Evolutionary conservation across 2,329 filamentous ascomycete species (phyloP).

Genomic region (Aspergillaceae sp.): DNA sequence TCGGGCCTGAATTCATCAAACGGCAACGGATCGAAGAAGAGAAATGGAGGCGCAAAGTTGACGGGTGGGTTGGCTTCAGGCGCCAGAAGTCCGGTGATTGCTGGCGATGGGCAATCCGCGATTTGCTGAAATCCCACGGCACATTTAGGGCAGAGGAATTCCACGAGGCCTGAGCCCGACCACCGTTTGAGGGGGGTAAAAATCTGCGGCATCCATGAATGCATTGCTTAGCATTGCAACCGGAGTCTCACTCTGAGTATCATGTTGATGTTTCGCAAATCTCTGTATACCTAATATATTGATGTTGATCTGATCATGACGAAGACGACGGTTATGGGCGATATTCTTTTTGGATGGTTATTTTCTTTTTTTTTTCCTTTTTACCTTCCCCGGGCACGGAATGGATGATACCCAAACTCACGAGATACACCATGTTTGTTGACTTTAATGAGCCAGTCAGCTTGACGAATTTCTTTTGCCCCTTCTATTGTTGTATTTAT

Average conservation of each 20-base stretch:
- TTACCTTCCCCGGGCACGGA: not conserved
- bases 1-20: slow-evolving; percentile 86
- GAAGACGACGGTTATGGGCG: not conserved
- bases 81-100: slow-evolving; percentile 41
- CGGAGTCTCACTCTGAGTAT: no score
- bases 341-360: no score
- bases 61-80: slow-evolving; percentile 66
- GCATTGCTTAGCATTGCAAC: not conserved
- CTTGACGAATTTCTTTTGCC: slow-evolving; percentile 1
- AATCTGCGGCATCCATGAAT: not conserved
- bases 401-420: not conserved
- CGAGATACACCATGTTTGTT: not conserved
- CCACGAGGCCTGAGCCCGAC: not conserved
- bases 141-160: slow-evolving; percentile 7
- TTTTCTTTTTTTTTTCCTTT: not conserved
- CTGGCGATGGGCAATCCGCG: slow-evolving; percentile 68
- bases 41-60: slow-evolving; percentile 79
- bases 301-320: not conserved
- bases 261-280: no score
- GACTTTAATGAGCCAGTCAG: slow-evolving; percentile 5
- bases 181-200: not conserved
- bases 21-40: slow-evolving; percentile 87
- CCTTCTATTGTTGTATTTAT: not conserved
- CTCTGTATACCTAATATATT: no score
- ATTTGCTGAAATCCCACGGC: slow-evolving; percentile 32